phyloP scores from a whole-genome alignment of 2,329 filamentous ascomycete species.

The Cucurbitaria berberidis region DNA sequence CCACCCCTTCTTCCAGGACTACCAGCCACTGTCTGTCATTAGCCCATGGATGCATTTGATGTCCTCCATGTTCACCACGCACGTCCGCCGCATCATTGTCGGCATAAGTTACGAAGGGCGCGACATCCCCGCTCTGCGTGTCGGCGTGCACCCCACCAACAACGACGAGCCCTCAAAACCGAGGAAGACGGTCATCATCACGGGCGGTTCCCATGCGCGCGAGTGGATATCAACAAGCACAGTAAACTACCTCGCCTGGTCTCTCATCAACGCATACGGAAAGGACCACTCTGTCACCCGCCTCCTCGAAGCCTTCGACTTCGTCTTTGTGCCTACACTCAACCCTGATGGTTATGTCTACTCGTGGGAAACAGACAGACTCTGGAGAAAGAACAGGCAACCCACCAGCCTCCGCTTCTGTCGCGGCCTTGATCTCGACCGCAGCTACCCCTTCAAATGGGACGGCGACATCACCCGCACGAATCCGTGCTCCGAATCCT shows the following conservation, averaged over 20 bases:
- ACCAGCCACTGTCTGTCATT: constrained; percentile 85
- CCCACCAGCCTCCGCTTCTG: constrained; percentile 83
- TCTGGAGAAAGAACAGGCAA: constrained; percentile 96
- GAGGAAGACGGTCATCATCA: constrained; percentile 80
- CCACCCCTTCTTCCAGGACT: constrained; percentile 84
- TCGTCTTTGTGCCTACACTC: constrained; percentile 84
- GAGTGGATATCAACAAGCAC: constrained; percentile 97
- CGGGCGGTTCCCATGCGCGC: constrained; percentile 86
- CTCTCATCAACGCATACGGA: constrained; percentile 81
- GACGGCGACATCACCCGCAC: constrained; percentile 66
- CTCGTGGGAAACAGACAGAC: constrained; percentile 86
- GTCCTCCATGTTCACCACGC: constrained; percentile 85
- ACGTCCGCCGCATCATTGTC: constrained; percentile 74
- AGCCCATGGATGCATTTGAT: constrained; percentile 91
- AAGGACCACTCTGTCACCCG: constrained; percentile 73
- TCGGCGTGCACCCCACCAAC: constrained; percentile 68
- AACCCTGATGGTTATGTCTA: constrained; percentile 97
- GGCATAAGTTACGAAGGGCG: constrained; percentile 89
- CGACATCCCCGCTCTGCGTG: constrained; percentile 79
- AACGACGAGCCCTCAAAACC: constrained; percentile 53
- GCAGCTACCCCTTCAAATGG: constrained; percentile 86
- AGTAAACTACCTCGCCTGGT: constrained; percentile 89
- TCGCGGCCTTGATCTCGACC: constrained; percentile 86
- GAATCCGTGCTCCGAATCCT: constrained; percentile 91
- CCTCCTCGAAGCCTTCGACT: constrained; percentile 82